Percentiles rank a stretch among this genome's conserved stretches.
These are phyloP conservation scores for Penicillium crustosum DNA, from an alignment of 2,329 filamentous ascomycete genomes.

Conservation along the genomic window DNA sequence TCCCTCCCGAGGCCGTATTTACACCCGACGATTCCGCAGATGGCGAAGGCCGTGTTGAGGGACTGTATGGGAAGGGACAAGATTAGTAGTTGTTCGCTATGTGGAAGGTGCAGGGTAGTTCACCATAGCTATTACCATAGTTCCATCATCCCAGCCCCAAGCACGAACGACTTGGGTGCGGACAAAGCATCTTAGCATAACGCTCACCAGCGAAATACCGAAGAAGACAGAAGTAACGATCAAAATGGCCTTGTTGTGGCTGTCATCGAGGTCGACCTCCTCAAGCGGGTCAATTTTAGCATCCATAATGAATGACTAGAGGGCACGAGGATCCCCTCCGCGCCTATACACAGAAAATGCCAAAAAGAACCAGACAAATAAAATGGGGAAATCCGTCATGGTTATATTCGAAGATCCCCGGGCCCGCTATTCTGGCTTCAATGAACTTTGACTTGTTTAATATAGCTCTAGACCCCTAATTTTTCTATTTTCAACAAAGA, in stretches of 20 bases:
- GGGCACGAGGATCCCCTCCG: slow-evolving; percentile 11
- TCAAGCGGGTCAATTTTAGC: background rate
- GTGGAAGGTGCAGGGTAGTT: background rate
- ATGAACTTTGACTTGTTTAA: background rate
- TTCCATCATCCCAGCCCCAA: slow-evolving; percentile 38
- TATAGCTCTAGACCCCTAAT: background rate
- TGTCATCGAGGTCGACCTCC: slow-evolving; percentile 9
- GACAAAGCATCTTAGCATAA: slow-evolving; percentile 43
- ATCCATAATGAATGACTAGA: slow-evolving; percentile 12
- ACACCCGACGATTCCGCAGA: slow-evolving; percentile 29
- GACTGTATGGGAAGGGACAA: slow-evolving; percentile 11
- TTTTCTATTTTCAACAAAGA: background rate
- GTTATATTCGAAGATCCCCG: slow-evolving; percentile 18
- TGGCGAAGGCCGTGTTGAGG: slow-evolving; percentile 29
- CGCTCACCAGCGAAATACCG: slow-evolving; percentile 41
- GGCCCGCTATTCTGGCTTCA: slow-evolving; percentile 6
- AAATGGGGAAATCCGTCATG: slow-evolving; percentile 3
- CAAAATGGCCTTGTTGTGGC: slow-evolving; percentile 23
- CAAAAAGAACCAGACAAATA: background rate
- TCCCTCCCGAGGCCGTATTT: slow-evolving; percentile 27
- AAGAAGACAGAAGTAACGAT: slow-evolving; percentile 40
- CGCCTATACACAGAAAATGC: background rate
- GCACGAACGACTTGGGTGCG: slow-evolving; percentile 42
- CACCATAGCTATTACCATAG: slow-evolving; percentile 36
- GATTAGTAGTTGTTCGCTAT: background rate